Evolutionary conservation across 106 monocot species (phyloP), one percentile per base, ranked within the genome.

Genomic region (Apostasia ramifera): DNA sequence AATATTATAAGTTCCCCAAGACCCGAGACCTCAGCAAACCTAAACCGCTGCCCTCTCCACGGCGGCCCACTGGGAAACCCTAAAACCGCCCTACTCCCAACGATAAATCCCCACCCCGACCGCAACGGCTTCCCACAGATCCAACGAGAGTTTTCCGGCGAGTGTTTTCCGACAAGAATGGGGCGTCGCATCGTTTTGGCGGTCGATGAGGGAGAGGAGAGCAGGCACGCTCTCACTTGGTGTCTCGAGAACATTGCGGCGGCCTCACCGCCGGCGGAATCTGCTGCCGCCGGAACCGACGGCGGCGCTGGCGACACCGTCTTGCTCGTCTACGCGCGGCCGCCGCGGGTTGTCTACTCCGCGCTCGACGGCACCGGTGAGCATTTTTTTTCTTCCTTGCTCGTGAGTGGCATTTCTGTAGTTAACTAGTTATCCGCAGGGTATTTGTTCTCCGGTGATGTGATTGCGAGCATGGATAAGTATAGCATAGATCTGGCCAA

Each of bases 121-220:
- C 55, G 2, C n/a, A 56, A 14, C 4, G n/a, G 4, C 55, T 9
- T 8, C 8, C 39, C 40, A 7, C 40, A 40, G 59, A 40, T 59
- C 2, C 59, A 40, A 59, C 14, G n/a, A 37, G 13, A 59, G 26
- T 0, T 26, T 26, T 26, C 26, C 26, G 26, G 26, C 40, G 9
- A 40, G 40, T 9, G 6, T 59, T 59, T 8, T 8, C 8, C 40
- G 3, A 2, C 39, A 59, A 39, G 8, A 1, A 62, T 62, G 62
- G 78, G 66, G 73, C 69, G 73, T 48, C 52, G 66, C 73, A 81
- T 85, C 46, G 77, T 71, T 40, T 77, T 81, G 59, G 84, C 84
- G 44, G 84, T 81, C 47, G 80, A 85, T 74, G 73, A 70, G 52
- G 67, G 80, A 12, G 84, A 80, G 57, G 84, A 85, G 80, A 85